Percentiles rank a stretch among this genome's conserved stretches.
Conservation (phyloP, 257 asterid genomes). For the Nicotiana obtusifolia region DNA sequence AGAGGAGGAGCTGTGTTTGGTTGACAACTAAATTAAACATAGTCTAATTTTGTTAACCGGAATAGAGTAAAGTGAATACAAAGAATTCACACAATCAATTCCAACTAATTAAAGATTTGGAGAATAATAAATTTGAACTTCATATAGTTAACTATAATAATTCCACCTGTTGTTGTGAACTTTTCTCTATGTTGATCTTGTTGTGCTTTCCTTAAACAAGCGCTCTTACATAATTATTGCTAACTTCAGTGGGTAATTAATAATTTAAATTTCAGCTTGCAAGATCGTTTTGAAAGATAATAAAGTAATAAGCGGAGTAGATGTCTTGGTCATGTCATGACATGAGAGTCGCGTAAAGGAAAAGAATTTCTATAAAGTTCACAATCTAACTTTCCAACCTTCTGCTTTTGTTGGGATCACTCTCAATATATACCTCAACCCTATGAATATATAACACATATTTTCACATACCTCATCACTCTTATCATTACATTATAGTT, state of each 20-base stretch:
- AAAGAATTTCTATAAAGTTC: too few species aligned
- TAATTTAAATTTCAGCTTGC: not conserved
- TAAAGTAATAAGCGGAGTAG: not conserved
- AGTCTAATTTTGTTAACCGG: not conserved
- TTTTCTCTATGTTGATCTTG: not conserved
- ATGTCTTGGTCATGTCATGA: not conserved
- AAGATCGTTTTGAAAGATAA: not conserved
- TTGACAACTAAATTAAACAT: not conserved
- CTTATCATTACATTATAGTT: too few species aligned
- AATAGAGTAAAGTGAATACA: not conserved
- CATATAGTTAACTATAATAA: too few species aligned
- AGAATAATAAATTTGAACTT: too few species aligned
- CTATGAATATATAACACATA: too few species aligned
- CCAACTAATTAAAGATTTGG: not conserved
- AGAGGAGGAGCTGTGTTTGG: too few species aligned
- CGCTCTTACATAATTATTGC: conserved; percentile 39
- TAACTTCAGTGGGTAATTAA: not conserved
- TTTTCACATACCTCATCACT: too few species aligned
- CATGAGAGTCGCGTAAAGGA: not conserved
- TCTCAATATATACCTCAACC: too few species aligned
- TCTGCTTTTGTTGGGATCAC: too few species aligned
- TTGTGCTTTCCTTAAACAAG: conserved; percentile 45
- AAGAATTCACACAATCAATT: not conserved
- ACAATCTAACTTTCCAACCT: too few species aligned
- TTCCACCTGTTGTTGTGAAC: not conserved